Evolutionary conservation across 2,329 filamentous ascomycete genomes (phyloP).

Genomic region (Xylaria sp.): DNA sequence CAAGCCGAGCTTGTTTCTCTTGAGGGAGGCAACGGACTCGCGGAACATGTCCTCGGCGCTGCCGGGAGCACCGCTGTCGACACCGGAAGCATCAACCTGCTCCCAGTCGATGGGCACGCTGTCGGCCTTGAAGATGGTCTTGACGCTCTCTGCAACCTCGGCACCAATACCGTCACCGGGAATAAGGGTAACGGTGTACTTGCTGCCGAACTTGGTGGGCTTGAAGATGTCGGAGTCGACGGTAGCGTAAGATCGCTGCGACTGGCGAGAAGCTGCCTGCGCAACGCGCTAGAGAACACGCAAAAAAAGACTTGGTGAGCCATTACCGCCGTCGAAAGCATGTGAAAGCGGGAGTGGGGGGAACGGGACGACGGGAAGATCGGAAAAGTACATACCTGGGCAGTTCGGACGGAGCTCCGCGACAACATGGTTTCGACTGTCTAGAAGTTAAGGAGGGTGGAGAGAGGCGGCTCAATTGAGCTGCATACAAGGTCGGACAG

Average conservation of each 20-base stretch:
- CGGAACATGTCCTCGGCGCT: slow-evolving; percentile 92
- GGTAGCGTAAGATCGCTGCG: slow-evolving; percentile 63
- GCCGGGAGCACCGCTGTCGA: slow-evolving; percentile 72
- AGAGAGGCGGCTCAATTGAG: slow-evolving; percentile 14
- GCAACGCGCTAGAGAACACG: slow-evolving; percentile 45
- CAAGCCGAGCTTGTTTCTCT: slow-evolving; percentile 96
- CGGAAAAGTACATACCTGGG: slow-evolving; percentile 45
- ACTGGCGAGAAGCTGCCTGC: slow-evolving; percentile 43
- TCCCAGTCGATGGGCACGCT: slow-evolving; percentile 99
- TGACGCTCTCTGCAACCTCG: slow-evolving; percentile 96
- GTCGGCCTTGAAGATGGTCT: slow-evolving; percentile 99
- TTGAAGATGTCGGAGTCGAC: slow-evolving; percentile 96
- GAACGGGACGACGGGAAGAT: slow-evolving; percentile 2
- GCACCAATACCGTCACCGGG: slow-evolving; percentile 98
- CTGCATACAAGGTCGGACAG: slow-evolving; percentile 15
- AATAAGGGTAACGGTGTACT: slow-evolving; percentile 98
- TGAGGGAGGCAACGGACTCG: slow-evolving; percentile 89
- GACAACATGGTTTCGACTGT: slow-evolving; percentile 45
- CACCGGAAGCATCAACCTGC: slow-evolving; percentile 90
- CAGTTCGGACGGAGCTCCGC: slow-evolving; percentile 51
- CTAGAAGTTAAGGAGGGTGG: slow-evolving; percentile 9
- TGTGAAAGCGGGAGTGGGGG: slow-evolving; percentile 21
- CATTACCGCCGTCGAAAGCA: slow-evolving; percentile 7
- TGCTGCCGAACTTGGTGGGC: slow-evolving; percentile 97
- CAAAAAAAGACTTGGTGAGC: slow-evolving; percentile 9